Evolutionary conservation across 176 grass and related monocot genomes (phyloP).

Genomic region (Juncus inflexus): DNA sequence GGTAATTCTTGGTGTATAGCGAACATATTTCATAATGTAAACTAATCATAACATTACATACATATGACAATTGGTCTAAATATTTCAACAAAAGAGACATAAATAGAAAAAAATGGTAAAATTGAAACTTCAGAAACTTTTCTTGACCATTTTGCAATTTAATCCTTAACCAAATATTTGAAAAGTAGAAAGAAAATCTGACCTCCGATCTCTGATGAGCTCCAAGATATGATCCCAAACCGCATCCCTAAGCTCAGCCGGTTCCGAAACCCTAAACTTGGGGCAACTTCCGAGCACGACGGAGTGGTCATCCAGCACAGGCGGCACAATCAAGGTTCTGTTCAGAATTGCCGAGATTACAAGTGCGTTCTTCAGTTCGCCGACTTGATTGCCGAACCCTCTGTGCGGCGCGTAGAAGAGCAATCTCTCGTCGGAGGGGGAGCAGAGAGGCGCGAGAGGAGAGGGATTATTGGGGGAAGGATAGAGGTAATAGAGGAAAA

Average conservation of each 20-base stretch:
- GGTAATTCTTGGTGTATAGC: too few species aligned
- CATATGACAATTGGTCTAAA: too few species aligned
- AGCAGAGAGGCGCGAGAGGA: slow-evolving; percentile 11
- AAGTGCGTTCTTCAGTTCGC: slow-evolving; percentile 72
- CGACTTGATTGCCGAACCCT: slow-evolving; percentile 90
- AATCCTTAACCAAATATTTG: not conserved
- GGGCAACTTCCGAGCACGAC: slow-evolving; percentile 88
- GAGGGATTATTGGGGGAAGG: slow-evolving; percentile 31
- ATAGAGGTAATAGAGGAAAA: slow-evolving; percentile 29
- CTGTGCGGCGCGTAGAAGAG: slow-evolving; percentile 96
- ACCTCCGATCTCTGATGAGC: slow-evolving; percentile 68
- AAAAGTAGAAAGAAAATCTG: not conserved
- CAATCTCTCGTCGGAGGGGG: slow-evolving; percentile 47
- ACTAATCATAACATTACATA: too few species aligned
- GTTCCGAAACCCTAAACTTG: slow-evolving; percentile 79
- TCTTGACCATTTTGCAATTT: too few species aligned
- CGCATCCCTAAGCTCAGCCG: slow-evolving; percentile 45
- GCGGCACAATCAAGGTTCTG: slow-evolving; percentile 78
- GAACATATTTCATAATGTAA: too few species aligned
- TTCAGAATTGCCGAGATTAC: slow-evolving; percentile 73
- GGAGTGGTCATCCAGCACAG: slow-evolving; percentile 89
- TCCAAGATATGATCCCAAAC: slow-evolving; percentile 85
- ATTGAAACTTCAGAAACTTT: too few species aligned
- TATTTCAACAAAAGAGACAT: too few species aligned
- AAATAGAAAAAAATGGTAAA: too few species aligned